Conservation (phyloP, 1,284 basidiomycete species). For the Trametes sp. region DNA sequence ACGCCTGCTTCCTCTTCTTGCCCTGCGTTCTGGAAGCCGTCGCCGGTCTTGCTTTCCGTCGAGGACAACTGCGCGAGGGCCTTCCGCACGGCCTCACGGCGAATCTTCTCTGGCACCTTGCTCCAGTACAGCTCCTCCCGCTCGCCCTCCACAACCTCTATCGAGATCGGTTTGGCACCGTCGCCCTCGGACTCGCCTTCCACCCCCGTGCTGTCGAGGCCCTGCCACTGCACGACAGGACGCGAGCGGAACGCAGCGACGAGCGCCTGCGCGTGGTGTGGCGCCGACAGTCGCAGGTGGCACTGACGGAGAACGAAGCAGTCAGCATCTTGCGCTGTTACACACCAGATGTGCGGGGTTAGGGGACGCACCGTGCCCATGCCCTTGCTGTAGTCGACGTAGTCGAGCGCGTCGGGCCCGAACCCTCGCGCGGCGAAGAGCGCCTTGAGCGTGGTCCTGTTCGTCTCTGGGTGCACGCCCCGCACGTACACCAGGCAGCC, state of each 20-base stretch:
- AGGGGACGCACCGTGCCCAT: slow-evolving; percentile 64
- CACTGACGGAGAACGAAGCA: slow-evolving; percentile 53
- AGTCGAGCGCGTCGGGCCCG: slow-evolving; percentile 55
- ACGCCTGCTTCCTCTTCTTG: not conserved
- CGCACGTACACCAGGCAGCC: slow-evolving; percentile 74
- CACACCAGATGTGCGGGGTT: not conserved
- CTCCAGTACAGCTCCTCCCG: slow-evolving; percentile 80
- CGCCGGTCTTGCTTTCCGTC: not conserved
- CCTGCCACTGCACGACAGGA: slow-evolving; percentile 51
- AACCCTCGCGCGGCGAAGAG: slow-evolving; percentile 58
- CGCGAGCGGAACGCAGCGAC: slow-evolving; percentile 52
- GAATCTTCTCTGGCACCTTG: slow-evolving; percentile 75
- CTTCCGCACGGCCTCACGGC: slow-evolving; percentile 64
- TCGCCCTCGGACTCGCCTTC: not conserved
- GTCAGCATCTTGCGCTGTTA: slow-evolving; percentile 3
- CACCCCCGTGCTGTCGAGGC: slow-evolving; percentile 44
- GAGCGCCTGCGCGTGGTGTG: slow-evolving; percentile 54
- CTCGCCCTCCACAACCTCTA: slow-evolving; percentile 66
- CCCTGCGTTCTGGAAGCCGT: not conserved
- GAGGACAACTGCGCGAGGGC: slow-evolving; percentile 33
- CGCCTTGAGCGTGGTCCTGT: slow-evolving; percentile 76
- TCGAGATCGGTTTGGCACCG: slow-evolving; percentile 45
- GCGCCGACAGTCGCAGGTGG: slow-evolving; percentile 70
- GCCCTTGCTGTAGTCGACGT: slow-evolving; percentile 81
- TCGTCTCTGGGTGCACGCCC: slow-evolving; percentile 74